These are phyloP conservation scores for Pseudocercospora macadamiae DNA, from an alignment of 2,329 filamentous ascomycete genomes.

Conservation along the genomic window DNA sequence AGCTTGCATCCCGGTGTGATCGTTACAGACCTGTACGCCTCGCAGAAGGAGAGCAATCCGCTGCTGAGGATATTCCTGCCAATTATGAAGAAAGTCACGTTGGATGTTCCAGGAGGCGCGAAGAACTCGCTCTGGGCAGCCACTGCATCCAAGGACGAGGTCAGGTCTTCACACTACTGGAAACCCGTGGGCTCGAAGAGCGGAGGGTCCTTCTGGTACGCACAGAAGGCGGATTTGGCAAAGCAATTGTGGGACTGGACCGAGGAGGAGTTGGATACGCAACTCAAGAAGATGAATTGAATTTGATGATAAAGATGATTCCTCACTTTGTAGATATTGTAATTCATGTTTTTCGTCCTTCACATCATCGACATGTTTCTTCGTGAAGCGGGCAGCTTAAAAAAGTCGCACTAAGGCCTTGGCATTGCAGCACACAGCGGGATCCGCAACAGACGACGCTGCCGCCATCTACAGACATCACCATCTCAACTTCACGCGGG, in stretches of 20 bases:
- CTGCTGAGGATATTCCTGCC: conserved; percentile 14
- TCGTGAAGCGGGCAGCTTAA: not conserved
- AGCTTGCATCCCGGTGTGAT: conserved; percentile 67
- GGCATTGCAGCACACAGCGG: not conserved
- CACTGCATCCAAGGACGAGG: conserved; percentile 26
- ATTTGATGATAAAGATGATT: not conserved
- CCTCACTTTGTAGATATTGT: no score
- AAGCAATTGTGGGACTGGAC: conserved; percentile 47
- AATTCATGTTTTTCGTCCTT: no score
- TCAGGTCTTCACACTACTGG: conserved; percentile 28
- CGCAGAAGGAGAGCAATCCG: conserved; percentile 19
- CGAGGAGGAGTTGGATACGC: conserved; percentile 29
- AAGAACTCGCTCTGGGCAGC: conserved; percentile 36
- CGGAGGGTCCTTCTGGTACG: conserved; percentile 28
- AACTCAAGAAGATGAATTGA: conserved; percentile 25
- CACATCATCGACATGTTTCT: no score
- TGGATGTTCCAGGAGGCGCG: conserved; percentile 30
- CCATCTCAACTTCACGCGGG: conserved; percentile 9
- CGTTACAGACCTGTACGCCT: conserved; percentile 57
- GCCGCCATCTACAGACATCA: conserved; percentile 6
- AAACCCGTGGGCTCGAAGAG: conserved; percentile 29
- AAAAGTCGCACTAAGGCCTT: conserved; percentile 9
- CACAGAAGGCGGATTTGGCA: conserved; percentile 31
- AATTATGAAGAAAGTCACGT: conserved; percentile 17
- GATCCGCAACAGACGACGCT: not conserved